Base-by-base conservation (phyloP, 768 basidiomycete genomes). In the Crucibulum laeve region DNA sequence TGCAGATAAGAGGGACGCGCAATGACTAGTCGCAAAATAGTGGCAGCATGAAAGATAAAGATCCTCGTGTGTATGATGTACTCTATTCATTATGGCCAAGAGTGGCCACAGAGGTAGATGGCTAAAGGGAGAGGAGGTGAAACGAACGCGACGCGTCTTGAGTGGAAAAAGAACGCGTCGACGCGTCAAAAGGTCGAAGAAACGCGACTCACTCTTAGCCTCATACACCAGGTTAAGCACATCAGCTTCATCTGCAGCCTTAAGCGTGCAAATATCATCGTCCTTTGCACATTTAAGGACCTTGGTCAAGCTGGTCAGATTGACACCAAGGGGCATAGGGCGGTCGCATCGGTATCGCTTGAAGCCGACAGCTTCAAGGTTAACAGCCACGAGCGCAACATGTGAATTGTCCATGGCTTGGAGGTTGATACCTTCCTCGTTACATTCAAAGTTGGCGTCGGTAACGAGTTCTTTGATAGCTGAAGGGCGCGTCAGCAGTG, bases 321-420 rank as follows among this genome's bases (percentile, higher is more conserved):
- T 89, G 55, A 90, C 83, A 45, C 91, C 91, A 19, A 94, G 76
- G 0, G 89, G 87, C 78, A 98, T 90, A 25, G 94, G 89, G 4
- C 93, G 80, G 66, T 99, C 96, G 60, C 95, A 98, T 51, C 96
- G 85, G 66, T 86, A 99, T 41, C 75, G 71, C 54, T 80, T 76
- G 76, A 99, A 98, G 24, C 90, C 91, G 0, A 77, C 69, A 1
- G 81, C 78, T 30, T 84, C 69, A 23, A 99, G 77, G 48, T 86
- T 78, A 37, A 96, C 91, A 5, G 91, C 72, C 30, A 99, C 95
- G 52, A 98, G 87, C 1, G 95, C 96, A 56, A 99, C 95, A 65
- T 98, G 95, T 2, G 95, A 96, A 76, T 97, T 98, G 71, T 98
- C 96, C 95, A 98, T 99, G 3, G 95, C 96, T 71, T 98, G 95